These are phyloP conservation scores for Quercus parvula DNA, from an alignment of 306 rosid genomes.

Conservation along the genomic window DNA sequence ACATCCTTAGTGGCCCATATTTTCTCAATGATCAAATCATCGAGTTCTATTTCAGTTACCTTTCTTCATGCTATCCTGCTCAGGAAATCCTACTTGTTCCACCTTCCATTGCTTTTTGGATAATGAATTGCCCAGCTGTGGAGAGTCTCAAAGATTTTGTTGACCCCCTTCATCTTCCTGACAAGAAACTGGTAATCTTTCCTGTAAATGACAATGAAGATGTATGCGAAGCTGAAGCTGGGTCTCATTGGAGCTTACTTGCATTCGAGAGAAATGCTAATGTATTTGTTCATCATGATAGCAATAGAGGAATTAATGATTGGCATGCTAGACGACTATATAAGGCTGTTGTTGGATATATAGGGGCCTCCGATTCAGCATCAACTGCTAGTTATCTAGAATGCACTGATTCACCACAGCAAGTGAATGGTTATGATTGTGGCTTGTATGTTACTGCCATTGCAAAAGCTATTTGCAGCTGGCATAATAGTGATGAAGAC, in stretches of 20 bases:
- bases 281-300: constrained; percentile 76
- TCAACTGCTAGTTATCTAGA: constrained; percentile 40
- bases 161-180: constrained; percentile 63
- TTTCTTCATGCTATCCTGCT: constrained; percentile 46
- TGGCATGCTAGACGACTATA: constrained; percentile 55
- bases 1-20: constrained; percentile 67
- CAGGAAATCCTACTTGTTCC: constrained; percentile 59
- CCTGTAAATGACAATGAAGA: constrained; percentile 79
- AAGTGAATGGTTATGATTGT: constrained; percentile 77
- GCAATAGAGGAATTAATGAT: constrained; percentile 40
- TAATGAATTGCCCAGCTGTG: constrained; percentile 51
- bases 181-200: constrained; percentile 58
- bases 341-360: constrained; percentile 44
- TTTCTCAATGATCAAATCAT: constrained; percentile 79
- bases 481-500: constrained; percentile 39
- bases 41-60: constrained; percentile 75
- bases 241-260: constrained; percentile 90
- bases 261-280: constrained; percentile 58
- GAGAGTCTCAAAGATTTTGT: constrained; percentile 58
- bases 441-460: constrained; percentile 76
- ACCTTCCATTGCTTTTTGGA: constrained; percentile 88
- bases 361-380: constrained; percentile 31
- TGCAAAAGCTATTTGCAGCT: constrained; percentile 61
- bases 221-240: constrained; percentile 67
- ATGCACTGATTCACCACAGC: constrained; percentile 57